Base-by-base conservation (phyloP, 1,284 basidiomycete species). In the Ganoderma multipileum region DNA sequence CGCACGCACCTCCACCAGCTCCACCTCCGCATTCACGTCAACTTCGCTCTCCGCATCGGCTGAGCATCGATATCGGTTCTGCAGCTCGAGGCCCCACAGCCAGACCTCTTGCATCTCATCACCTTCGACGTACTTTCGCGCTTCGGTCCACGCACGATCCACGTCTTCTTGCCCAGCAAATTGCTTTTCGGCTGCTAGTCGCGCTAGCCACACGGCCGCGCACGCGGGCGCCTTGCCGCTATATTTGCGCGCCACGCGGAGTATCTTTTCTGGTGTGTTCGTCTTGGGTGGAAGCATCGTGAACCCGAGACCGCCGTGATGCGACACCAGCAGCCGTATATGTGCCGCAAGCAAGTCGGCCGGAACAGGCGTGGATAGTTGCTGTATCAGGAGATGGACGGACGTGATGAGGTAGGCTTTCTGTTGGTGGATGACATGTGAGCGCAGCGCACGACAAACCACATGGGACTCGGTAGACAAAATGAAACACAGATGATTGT, bases 401-500 rank as follows among this genome's bases (percentile, higher is more conserved):
- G 86, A 87, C 41, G 80, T 81, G 65, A 87, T 78, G 52, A 91
- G 81, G 78, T 91, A 92, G 42, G 76, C 72, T 78, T 83, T 84
- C 86, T 87, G 74, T 67, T 42, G 26, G 50, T 23, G 59, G n/a
- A 62, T 36, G 28, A 39, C 63, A 60, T 68, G 67, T 65, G 66
- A 60, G 65, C 66, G 28, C 44, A 28, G 33, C 66, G 65, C 41
- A 65, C 62, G 59, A 58, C 16, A 42, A 61, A 44, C 28, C 71
- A 67, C 67, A 61, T 66, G 65, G 64, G 41, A 3, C 7, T 9
- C 23, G 36, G 36, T 42, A 36, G 8, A 28, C 26, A 41, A 57
- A 60, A 64, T 52, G 57, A 55, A 41, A 66, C 57, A 38, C 20
- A 50, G 39, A 52, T 26, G 64, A 64, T 65, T 66, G 59, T 54